Evolutionary conservation across 108 stramenopile species (phyloP).

Genomic region (Conticribra weissflogii): DNA sequence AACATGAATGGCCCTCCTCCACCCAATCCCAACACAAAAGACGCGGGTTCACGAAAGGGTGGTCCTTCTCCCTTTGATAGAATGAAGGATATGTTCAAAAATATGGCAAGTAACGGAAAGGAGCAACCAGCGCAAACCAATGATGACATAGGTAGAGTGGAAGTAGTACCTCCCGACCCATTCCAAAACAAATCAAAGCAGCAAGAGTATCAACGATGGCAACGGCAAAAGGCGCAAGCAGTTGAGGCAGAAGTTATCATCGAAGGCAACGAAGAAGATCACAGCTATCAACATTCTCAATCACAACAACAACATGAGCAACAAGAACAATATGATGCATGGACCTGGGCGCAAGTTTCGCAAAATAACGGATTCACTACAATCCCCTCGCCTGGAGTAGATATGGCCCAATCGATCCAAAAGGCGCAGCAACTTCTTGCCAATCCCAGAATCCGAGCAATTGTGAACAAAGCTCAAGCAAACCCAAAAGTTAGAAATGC

Average conservation of each 20-base stretch:
- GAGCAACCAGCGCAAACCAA: conserved; percentile 10
- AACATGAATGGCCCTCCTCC: background rate
- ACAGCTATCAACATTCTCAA: background rate
- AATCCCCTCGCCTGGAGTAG: background rate
- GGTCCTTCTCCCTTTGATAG: conserved; percentile 35
- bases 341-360: conserved; percentile 40
- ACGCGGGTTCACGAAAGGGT: background rate
- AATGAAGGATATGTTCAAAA: conserved; percentile 38
- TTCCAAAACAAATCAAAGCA: conserved; percentile 5
- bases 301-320: conserved; percentile 9
- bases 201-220: conserved; percentile 3
- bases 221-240: conserved; percentile 5
- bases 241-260: conserved; percentile 8
- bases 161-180: conserved; percentile 26
- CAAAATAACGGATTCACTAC: conserved; percentile 1
- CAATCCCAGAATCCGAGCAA: conserved; percentile 40
- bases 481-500: conserved; percentile 46
- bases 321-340: background rate
- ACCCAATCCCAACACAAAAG: background rate
- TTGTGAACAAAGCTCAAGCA: conserved; percentile 38
- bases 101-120: background rate
- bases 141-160: conserved; percentile 33
- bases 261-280: conserved; percentile 16
- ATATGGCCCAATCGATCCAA: conserved; percentile 13
- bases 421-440: conserved; percentile 45